Percentiles rank a stretch among this genome's conserved stretches.
phyloP scores from a whole-genome alignment of 192 early-diverging fungal species.

The Funneliformis geosporum region DNA sequence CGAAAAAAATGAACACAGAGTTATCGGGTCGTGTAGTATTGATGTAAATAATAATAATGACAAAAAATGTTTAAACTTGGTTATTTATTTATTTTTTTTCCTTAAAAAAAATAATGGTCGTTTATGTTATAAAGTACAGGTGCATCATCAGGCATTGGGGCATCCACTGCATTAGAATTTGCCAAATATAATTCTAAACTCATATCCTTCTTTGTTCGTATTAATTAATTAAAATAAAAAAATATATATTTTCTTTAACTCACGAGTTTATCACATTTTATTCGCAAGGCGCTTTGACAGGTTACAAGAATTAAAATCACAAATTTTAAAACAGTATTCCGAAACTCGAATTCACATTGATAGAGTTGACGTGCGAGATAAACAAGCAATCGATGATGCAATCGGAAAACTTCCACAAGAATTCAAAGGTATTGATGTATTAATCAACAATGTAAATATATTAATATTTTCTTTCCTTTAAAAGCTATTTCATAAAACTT shows the following conservation, averaged over 20 bases:
- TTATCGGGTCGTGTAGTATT: not conserved
- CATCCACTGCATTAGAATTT: slow-evolving; percentile 62
- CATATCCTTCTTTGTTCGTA: slow-evolving; percentile 33
- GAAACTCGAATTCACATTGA: slow-evolving; percentile 51
- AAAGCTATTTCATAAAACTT: no score
- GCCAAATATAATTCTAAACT: slow-evolving; percentile 56
- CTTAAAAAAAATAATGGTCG: not conserved
- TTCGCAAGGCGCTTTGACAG: slow-evolving; percentile 62
- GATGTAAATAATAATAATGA: not conserved
- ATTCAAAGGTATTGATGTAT: slow-evolving; percentile 69
- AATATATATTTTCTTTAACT: not conserved
- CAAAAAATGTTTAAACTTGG: not conserved
- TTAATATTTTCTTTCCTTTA: no score
- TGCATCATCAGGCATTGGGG: slow-evolving; percentile 65
- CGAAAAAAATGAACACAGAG: not conserved
- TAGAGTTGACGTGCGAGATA: slow-evolving; percentile 66
- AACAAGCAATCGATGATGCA: slow-evolving; percentile 46
- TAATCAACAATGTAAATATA: slow-evolving; percentile 81
- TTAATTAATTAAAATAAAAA: not conserved
- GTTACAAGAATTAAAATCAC: slow-evolving; percentile 53
- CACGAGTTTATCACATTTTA: slow-evolving; percentile 41
- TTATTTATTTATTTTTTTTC: no score
- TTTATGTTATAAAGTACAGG: slow-evolving; percentile 46
- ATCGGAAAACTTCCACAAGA: slow-evolving; percentile 53
- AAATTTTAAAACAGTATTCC: slow-evolving; percentile 47